Evolutionary conservation across 805 yeast species (phyloP), one percentile per base, ranked within the genome.

Genomic region (Monosporozyma siamensis): DNA sequence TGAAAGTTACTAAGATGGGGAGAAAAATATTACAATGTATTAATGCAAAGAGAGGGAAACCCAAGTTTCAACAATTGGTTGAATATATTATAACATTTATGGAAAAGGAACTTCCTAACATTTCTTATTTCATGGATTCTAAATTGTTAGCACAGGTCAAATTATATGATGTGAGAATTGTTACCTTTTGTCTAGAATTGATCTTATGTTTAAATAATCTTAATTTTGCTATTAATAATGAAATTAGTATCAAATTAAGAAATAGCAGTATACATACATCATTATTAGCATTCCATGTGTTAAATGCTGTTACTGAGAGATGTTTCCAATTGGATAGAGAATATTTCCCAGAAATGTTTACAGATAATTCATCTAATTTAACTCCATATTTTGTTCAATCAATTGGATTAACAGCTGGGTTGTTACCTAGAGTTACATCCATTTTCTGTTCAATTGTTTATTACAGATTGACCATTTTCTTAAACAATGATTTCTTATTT

Each of bases 341-440:
- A 37, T 29, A 44, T 10, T 51, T 44, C 36, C 51, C 60, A 6
- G 46, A 51, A 8, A 30, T 46, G 7, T n/a, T 51, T 2, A 25
- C 39, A 7, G 35, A 34, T 2, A 41, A 38, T 8, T 24, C 34
- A 12, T 35, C 37, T 4, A 27, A 22, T 15, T n/a, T 55, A 4
- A 38, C 62, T 0, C 64, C 64, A 10, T 49, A 48, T 34, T 18
- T 54, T n/a, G 32, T 34, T 1, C 26, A 22, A 14, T 31, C 37
- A 6, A 24, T 31, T 21, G 32, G 24, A 7, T 21, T 32, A n/a
- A 37, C 41, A 9, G 20, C 26, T 5, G 36, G 41, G 1, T 17
- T 52, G 10, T 40, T 50, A 5, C 34, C 40, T 1, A 34, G 55
- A 34, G 41, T 48, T 4, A 20, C 37, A 12, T 35, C 38, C 8